Base-by-base conservation (phyloP, 495 filamentous ascomycete genomes). In the Darksidea phi region DNA sequence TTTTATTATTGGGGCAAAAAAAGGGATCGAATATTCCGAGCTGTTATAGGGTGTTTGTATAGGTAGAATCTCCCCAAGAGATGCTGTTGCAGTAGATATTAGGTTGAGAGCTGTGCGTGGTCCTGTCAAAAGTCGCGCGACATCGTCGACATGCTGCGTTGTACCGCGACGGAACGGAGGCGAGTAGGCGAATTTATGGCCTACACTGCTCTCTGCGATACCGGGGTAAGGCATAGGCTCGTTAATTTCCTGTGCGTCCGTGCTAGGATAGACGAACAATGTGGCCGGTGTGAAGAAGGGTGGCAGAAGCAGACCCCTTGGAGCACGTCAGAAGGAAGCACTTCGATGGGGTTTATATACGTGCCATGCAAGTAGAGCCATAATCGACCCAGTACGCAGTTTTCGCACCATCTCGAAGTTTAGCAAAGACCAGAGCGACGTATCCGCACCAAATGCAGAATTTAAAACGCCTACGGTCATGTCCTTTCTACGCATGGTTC, bases 241-340 rank as follows among this genome's bases (percentile, higher is more conserved):
- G 17, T 13, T 34, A 2, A 10, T 18, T 24, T 6, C 11, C 17
- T 32, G 6, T 6, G 17, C 12, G 23, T 47, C 38, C 1, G 28
- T 61, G 20, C 58, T 61, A 6, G 48, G 58, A 15, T 47, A 54
- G 6, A 61, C 24, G 28, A 54, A 61, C 2, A 61, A 41, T 1
- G 58, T 61, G 2, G 58, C 58, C 1, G 58, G 58, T 10, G 58
- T 61, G 43, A 61, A 61, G 50, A 61, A 61, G 6, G 58, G 58
- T n/a, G 41, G 58, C 2, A 61, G 49, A 1, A 61, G 41, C 0
- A 61, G 50, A 23, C 49, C 47, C 58, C 58, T 60, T n/a, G 3
- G 11, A 32, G 1, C 11, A 20, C 6, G 37, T 45, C 10, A 60
- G 57, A 2, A 45, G 13, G 24, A 7, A 20, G 34, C 13, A 45